Evolutionary conservation across 2,329 filamentous ascomycete species (phyloP), one percentile per base, ranked within the genome.

Genomic region (Claviceps cyperi): DNA sequence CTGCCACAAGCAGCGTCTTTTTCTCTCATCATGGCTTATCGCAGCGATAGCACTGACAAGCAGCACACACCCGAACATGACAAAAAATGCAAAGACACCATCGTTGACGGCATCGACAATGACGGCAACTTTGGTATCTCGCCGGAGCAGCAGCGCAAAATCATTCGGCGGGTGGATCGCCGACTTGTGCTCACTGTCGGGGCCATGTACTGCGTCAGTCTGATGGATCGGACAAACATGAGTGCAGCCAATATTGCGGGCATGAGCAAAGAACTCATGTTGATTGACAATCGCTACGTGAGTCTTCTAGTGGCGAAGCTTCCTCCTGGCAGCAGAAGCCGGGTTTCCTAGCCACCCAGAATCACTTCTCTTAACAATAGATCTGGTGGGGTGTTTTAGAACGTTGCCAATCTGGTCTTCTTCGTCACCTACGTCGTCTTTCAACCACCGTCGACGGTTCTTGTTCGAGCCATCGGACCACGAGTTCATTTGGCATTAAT

Each of bases 151-250:
- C 77, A 84, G 66, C 77, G 70, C 60, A 74, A 68, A 41, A 86
- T 92, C 58, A 78, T 89, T 41, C 72, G 75, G 50, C 77, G 79
- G 13, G 71, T 92, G 56, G 87, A 94, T 64, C 68, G 72, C 32
- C 77, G 81, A 2, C 68, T 85, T 3, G 76, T 84, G 40, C 60
- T 74, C 3, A 80, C 75, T 1, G 76, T 80, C 4, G 81, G 81
- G 19, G 60, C 74, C 55, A 75, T 88, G 67, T 90, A 90, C 64
- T 86, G 83, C 61, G 73, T 86, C 57, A 83, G 77, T 55, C 68
- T 91, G 52, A 86, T 91, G 79, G 86, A 92, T 60, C 73, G 86
- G 35, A 87, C 83, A 2, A 91, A 91, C 64, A 67, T 90, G 61
- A 78, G 78, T n/a, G 72, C 78, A 21, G 85, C 84, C 40, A 78